Evolutionary conservation across 345 rosid species (phyloP), one percentile per base, ranked within the genome.

Genomic region (Eutrema heterophyllum): DNA sequence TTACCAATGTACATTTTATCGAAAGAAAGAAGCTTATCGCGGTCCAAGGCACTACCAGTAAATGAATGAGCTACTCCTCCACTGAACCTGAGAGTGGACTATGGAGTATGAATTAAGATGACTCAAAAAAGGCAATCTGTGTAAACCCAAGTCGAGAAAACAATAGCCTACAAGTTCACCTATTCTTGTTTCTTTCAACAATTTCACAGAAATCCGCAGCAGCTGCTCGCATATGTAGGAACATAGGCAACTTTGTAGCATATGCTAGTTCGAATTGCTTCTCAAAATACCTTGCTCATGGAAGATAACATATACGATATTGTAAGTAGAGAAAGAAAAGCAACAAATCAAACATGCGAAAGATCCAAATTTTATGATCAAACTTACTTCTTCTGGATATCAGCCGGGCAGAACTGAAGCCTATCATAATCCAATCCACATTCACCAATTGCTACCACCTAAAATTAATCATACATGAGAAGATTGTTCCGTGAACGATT

Each of bases 371-470:
- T 72, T 65, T 41, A 57, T 54, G 53, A 41, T 75, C 43, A 53
- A 52, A 70, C 93, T 58, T 83, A 89, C 97, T 90, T 90, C 87
- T 86, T 92, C 61, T 92, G 99, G 76, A 83, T 78, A 35, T 86
- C 96, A 40, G 84, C 43, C 14, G 97, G 86, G 74, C 97, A 95
- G 75, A 95, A 92, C 21, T 92, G 97, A 85, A 95, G 94, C 81
- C 99, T 86, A 81, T 95, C 98, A 70, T 95, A 95, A 79, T 95
- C 99, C 81, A 95, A 77, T 72, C 99, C 99, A 69, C 99, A 92
- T 82, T 95, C 98, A 48, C 99, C 99, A 36, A 95, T 81, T 7
- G 98, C 99, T 67, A 95, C 98, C 71, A 92, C 97, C 97, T 91
- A 24, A 56, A 21, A 5, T 45, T 21, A 69, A 62, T 16, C 40